A percentile compares a stretch with the other conserved stretches of the same genome.
phyloP scores from a whole-genome alignment of 768 basidiomycete genomes.

The Termitomyces sp. region DNA sequence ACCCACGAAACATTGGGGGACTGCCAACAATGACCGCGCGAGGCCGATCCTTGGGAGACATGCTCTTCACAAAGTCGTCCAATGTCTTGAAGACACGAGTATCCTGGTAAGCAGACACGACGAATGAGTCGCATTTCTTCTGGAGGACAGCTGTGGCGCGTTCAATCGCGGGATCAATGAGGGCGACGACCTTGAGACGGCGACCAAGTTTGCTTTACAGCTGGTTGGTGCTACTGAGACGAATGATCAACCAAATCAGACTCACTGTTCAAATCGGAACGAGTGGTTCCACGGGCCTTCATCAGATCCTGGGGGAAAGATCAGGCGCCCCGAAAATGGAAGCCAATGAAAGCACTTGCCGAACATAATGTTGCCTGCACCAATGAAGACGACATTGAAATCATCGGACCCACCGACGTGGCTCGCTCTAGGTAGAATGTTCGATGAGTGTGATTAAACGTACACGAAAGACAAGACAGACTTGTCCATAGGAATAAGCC shows the following conservation, averaged over 20 bases:
- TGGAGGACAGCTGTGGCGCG: slow-evolving; percentile 76
- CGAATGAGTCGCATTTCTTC: slow-evolving; percentile 91
- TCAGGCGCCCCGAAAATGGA: not conserved
- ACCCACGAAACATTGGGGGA: slow-evolving; percentile 91
- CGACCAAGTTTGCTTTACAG: slow-evolving; percentile 79
- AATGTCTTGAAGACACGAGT: slow-evolving; percentile 82
- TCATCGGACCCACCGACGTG: slow-evolving; percentile 57
- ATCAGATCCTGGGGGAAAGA: slow-evolving; percentile 53
- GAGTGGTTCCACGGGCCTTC: slow-evolving; percentile 94
- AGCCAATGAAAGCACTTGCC: slow-evolving; percentile 36
- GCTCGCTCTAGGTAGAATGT: slow-evolving; percentile 27
- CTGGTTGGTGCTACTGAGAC: slow-evolving; percentile 1
- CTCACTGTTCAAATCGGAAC: slow-evolving; percentile 84
- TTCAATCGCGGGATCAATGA: slow-evolving; percentile 86
- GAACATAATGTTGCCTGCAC: slow-evolving; percentile 98
- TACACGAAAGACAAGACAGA: slow-evolving; percentile 19
- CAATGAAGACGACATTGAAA: slow-evolving; percentile 94
- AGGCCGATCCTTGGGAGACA: slow-evolving; percentile 60
- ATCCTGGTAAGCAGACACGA: slow-evolving; percentile 87
- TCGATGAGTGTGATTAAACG: slow-evolving; percentile 10
- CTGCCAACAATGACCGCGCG: slow-evolving; percentile 85
- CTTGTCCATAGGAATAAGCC: slow-evolving; percentile 79
- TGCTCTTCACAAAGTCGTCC: slow-evolving; percentile 75
- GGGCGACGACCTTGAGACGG: slow-evolving; percentile 91
- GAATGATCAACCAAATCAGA: slow-evolving; percentile 6